Evolutionary conservation across 2,329 filamentous ascomycete species (phyloP).

Genomic region (Aspergillus pseudoviridinutans): DNA sequence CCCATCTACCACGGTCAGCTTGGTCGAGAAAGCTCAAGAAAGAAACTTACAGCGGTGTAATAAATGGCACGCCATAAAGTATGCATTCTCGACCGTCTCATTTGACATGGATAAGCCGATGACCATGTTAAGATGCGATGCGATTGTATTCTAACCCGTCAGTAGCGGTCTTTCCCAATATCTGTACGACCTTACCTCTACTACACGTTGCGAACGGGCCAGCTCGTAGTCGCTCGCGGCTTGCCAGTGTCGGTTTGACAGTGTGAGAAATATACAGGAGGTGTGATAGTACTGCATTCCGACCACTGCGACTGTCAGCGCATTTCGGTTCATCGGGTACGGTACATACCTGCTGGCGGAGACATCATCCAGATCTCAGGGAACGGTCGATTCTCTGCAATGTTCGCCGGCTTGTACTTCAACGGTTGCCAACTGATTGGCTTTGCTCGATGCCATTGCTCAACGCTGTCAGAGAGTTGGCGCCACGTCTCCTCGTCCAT

Average conservation of each 20-base stretch:
- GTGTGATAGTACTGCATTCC: conserved; percentile 39
- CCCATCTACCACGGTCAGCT: conserved; percentile 22
- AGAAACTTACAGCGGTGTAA: conserved; percentile 28
- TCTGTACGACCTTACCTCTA: conserved; percentile 19
- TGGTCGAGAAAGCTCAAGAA: neutral
- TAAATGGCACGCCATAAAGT: conserved; percentile 32
- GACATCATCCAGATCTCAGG: conserved; percentile 37
- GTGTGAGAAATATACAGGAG: conserved; percentile 26
- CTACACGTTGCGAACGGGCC: conserved; percentile 21
- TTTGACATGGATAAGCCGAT: conserved; percentile 32
- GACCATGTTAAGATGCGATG: conserved; percentile 25
- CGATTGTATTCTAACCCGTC: conserved; percentile 23
- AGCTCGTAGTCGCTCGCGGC: conserved; percentile 24
- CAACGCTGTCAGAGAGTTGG: conserved; percentile 22
- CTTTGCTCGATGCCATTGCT: conserved; percentile 27
- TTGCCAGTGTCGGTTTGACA: conserved; percentile 21
- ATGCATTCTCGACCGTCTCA: conserved; percentile 31
- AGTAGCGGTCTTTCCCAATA: neutral
- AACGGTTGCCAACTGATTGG: conserved; percentile 32
- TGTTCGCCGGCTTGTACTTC: conserved; percentile 25
- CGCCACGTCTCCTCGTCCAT: conserved; percentile 23
- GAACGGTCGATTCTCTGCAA: conserved; percentile 24
- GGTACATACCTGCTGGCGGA: conserved; percentile 28
- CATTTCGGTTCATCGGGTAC: neutral
- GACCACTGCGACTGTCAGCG: conserved; percentile 23